These are phyloP conservation scores for Rhodotorula glutinis DNA, from an alignment of 1,284 basidiomycete species.

Conservation along the genomic window DNA sequence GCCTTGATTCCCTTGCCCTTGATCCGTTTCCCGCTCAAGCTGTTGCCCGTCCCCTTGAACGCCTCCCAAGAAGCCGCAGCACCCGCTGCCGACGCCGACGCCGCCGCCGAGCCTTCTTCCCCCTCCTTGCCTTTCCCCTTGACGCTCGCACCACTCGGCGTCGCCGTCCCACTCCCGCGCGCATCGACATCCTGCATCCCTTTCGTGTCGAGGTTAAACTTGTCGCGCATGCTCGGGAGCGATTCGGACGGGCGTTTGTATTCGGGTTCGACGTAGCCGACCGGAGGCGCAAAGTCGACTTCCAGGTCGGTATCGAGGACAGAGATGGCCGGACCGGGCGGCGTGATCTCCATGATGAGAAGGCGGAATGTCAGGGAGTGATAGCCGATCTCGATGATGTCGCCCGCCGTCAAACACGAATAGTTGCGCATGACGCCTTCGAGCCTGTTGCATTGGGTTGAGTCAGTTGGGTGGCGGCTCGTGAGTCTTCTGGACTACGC, in stretches of 20 bases:
- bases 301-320: constrained; percentile 96
- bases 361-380: constrained; percentile 86
- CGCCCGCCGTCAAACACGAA: constrained; percentile 55
- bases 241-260: constrained; percentile 64
- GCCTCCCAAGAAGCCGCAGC: constrained; percentile 67
- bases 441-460: constrained; percentile 57
- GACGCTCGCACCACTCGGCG: constrained; percentile 28
- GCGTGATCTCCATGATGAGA: constrained; percentile 86
- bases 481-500: no score
- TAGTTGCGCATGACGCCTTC: constrained; percentile 95
- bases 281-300: constrained; percentile 61
- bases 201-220: constrained; percentile 80
- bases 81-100: constrained; percentile 54
- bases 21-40: constrained; percentile 77
- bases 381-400: constrained; percentile 53
- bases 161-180: constrained; percentile 41
- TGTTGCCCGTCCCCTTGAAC: constrained; percentile 90
- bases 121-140: constrained; percentile 27
- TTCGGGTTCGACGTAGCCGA: constrained; percentile 80
- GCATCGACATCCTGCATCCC: constrained; percentile 48
- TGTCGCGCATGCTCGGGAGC: constrained; percentile 90
- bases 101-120: constrained; percentile 47
- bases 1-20: constrained; percentile 86
- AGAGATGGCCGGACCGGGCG: constrained; percentile 78
- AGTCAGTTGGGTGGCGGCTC: no score